These are phyloP conservation scores for Xylaria sp. DNA, from an alignment of 2,329 filamentous ascomycete genomes.

Conservation along the genomic window DNA sequence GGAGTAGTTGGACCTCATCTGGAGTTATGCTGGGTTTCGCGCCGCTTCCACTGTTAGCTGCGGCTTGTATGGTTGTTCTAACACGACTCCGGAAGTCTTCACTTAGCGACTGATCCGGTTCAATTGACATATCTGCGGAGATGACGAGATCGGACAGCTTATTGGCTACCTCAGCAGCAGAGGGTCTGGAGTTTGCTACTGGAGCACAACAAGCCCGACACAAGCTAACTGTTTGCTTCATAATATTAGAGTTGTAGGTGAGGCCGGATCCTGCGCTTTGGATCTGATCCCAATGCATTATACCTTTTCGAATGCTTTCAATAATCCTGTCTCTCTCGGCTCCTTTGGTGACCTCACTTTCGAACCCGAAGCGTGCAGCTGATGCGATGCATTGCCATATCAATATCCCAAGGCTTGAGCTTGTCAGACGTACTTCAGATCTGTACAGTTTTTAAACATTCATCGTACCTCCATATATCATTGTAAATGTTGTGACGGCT, in stretches of 20 bases:
- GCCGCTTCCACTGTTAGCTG: not conserved
- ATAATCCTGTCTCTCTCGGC: not conserved
- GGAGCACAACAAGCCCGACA: not conserved
- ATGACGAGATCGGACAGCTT: not conserved
- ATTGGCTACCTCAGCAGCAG: not conserved
- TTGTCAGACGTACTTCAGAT: not conserved
- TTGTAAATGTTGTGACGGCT: conserved; percentile 2
- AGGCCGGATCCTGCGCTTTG: not conserved
- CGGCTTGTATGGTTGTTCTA: not conserved
- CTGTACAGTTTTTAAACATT: not conserved
- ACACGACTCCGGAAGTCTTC: not conserved
- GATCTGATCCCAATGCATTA: not conserved
- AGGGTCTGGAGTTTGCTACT: conserved; percentile 1
- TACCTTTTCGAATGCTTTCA: not conserved
- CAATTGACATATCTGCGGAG: conserved; percentile 1
- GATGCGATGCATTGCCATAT: not conserved
- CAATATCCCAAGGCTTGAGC: not conserved
- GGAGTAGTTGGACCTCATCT: not conserved
- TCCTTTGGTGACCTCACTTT: not conserved
- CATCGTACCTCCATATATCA: conserved; percentile 1
- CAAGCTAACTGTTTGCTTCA: not conserved
- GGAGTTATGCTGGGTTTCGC: not conserved
- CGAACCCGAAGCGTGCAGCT: not conserved
- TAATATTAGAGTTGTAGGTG: not conserved
- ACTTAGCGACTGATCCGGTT: not conserved